phyloP scores from a whole-genome alignment of 441 rosid species.

The Biscutella laevigata region DNA sequence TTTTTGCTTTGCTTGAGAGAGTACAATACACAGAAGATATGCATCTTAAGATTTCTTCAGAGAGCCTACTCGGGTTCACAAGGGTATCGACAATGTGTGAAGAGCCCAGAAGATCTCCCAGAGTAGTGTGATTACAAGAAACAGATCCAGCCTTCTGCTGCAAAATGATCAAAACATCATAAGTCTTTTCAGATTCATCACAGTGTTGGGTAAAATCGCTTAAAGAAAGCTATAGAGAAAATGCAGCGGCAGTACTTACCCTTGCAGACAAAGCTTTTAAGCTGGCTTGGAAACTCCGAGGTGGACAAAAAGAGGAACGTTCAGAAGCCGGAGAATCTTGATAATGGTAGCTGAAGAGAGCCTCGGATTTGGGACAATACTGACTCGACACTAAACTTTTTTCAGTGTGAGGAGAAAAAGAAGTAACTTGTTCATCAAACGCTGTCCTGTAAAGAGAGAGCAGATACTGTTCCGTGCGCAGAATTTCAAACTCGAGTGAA shows the following conservation, averaged over 20 bases:
- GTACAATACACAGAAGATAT: conserved; percentile 66
- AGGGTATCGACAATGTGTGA: conserved; percentile 25
- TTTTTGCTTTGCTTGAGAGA: conserved; percentile 34
- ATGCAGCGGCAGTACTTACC: conserved; percentile 30
- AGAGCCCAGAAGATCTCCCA: conserved; percentile 60
- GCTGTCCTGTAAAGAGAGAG: conserved; percentile 70
- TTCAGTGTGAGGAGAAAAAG: conserved; percentile 27
- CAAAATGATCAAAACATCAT: conserved; percentile 12
- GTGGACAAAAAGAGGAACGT: conserved; percentile 29
- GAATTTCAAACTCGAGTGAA: conserved; percentile 55
- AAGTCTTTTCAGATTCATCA: not conserved
- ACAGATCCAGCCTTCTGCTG: conserved; percentile 33
- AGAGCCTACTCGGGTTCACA: conserved; percentile 49
- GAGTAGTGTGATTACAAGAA: conserved; percentile 42
- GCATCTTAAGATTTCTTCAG: conserved; percentile 70
- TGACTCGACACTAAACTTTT: conserved; percentile 21
- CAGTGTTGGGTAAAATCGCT: not conserved
- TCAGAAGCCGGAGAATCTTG: conserved; percentile 39
- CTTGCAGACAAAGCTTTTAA: conserved; percentile 31
- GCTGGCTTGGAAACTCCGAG: conserved; percentile 31
- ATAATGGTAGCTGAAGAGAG: conserved; percentile 24
- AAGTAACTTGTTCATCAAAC: conserved; percentile 43
- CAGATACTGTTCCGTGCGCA: conserved; percentile 50
- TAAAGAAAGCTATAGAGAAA: not conserved
- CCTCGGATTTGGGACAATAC: conserved; percentile 24